Conservation (phyloP, 1,284 basidiomycete genomes). For the Cutaneotrichosporon dermatis region DNA sequence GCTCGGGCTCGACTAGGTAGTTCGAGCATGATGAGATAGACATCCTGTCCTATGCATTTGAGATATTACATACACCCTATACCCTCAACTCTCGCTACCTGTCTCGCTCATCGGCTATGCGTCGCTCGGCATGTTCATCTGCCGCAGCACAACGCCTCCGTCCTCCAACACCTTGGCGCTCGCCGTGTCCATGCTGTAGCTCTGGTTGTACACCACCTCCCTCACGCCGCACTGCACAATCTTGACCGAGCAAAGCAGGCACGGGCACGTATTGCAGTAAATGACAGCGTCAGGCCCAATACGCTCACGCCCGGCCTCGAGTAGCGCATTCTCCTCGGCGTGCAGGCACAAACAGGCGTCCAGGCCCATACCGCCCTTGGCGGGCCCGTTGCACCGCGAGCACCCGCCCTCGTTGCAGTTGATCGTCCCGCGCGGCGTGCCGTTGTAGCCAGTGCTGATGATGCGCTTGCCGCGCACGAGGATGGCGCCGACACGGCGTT, state of each 20-base stretch:
- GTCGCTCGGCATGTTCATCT: slow-evolving; percentile 49
- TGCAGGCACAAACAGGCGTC: slow-evolving; percentile 92
- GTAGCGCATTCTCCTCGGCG: slow-evolving; percentile 94
- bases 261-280: slow-evolving; percentile 89
- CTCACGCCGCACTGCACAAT: slow-evolving; percentile 86
- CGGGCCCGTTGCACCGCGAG: slow-evolving; percentile 65
- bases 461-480: slow-evolving; percentile 78
- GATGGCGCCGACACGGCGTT: slow-evolving; percentile 89
- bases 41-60: no score
- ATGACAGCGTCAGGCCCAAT: slow-evolving; percentile 76
- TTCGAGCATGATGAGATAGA: no score
- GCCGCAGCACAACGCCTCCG: slow-evolving; percentile 71
- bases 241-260: slow-evolving; percentile 91
- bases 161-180: slow-evolving; percentile 70
- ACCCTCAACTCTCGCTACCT: background rate
- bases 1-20: background rate
- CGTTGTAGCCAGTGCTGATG: slow-evolving; percentile 97
- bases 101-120: background rate
- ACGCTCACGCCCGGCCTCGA: slow-evolving; percentile 84
- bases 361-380: slow-evolving; percentile 56
- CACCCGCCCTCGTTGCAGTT: slow-evolving; percentile 90
- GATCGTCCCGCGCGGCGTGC: slow-evolving; percentile 79
- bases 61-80: no score
- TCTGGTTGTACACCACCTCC: slow-evolving; percentile 91
- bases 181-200: slow-evolving; percentile 90